phyloP scores from a whole-genome alignment of 2,329 filamentous ascomycete species.

The Arthrobotrys pseudoclavata region DNA sequence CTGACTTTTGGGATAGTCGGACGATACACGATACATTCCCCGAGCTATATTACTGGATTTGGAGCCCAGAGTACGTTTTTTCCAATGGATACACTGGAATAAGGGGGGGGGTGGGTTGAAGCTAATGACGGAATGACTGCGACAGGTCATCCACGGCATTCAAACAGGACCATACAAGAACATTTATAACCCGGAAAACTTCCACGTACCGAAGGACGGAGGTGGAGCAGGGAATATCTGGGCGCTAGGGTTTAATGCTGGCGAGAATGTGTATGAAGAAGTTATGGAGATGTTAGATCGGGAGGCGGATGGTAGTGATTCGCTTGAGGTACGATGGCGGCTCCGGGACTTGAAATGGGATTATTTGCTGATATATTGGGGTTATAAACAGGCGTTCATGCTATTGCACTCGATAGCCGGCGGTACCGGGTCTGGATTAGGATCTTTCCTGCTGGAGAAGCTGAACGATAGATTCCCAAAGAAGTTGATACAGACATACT shows the following conservation, averaged over 20 bases:
- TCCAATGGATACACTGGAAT: background rate
- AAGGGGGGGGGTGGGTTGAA: background rate
- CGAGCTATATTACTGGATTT: conserved; percentile 94
- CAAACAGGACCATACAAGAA: conserved; percentile 95
- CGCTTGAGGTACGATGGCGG: conserved; percentile 77
- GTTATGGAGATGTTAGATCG: conserved; percentile 99
- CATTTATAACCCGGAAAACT: conserved; percentile 99
- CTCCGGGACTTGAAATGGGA: background rate
- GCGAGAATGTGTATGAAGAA: conserved; percentile 85
- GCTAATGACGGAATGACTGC: conserved; percentile 12
- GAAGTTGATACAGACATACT: conserved; percentile 99
- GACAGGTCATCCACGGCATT: conserved; percentile 86
- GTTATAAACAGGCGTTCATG: conserved; percentile 83
- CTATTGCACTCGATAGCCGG: conserved; percentile 97
- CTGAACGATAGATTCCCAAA: conserved; percentile 98
- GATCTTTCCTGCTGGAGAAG: conserved; percentile 92
- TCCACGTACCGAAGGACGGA: conserved; percentile 94
- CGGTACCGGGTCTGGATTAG: conserved; percentile 94
- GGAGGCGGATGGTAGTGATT: conserved; percentile 97
- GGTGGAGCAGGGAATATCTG: conserved; percentile 97
- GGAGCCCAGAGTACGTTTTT: conserved; percentile 79
- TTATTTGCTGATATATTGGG: conserved; percentile 12
- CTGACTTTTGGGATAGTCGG: conserved; percentile 73
- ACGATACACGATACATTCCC: conserved; percentile 98
- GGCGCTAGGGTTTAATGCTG: conserved; percentile 95